A percentile compares a stretch with the other conserved stretches of the same genome.
These are phyloP conservation scores for Solanum phureja DNA, from an alignment of 257 asterid genomes.

Conservation along the genomic window DNA sequence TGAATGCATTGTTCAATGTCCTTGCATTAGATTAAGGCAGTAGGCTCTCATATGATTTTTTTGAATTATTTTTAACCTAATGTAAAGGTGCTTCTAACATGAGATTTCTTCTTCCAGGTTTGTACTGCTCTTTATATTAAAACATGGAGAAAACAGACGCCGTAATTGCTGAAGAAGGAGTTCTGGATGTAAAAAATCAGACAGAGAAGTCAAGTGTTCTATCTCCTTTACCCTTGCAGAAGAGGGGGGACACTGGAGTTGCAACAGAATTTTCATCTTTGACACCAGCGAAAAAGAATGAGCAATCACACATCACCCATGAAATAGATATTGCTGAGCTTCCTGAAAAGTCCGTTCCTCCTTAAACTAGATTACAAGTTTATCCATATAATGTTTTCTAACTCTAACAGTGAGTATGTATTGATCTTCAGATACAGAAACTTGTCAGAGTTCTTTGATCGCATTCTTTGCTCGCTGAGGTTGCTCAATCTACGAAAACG, in stretches of 20 bases:
- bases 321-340: conserved; percentile 22
- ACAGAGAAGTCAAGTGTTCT: conserved; percentile 1
- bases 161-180: background rate
- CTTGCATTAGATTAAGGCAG: background rate
- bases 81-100: background rate
- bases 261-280: conserved; percentile 34
- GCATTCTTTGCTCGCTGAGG: conserved; percentile 59
- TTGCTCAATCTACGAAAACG: conserved; percentile 46
- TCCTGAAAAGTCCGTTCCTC: conserved; percentile 50
- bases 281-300: conserved; percentile 55
- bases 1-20: background rate
- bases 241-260: conserved; percentile 10
- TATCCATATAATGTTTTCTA: background rate
- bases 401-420: background rate
- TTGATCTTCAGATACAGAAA: conserved; percentile 31
- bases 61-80: background rate
- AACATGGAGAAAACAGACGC: conserved; percentile 25
- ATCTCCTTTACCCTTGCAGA: conserved; percentile 8
- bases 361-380: background rate
- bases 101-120: conserved; percentile 1
- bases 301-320: conserved; percentile 30
- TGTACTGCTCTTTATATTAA: background rate
- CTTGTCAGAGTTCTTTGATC: conserved; percentile 42
- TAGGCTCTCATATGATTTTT: background rate
- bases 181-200: conserved; percentile 1